These are phyloP conservation scores for Vaccinium darrowii DNA, from an alignment of 148 eudicot genomes.

Conservation along the genomic window DNA sequence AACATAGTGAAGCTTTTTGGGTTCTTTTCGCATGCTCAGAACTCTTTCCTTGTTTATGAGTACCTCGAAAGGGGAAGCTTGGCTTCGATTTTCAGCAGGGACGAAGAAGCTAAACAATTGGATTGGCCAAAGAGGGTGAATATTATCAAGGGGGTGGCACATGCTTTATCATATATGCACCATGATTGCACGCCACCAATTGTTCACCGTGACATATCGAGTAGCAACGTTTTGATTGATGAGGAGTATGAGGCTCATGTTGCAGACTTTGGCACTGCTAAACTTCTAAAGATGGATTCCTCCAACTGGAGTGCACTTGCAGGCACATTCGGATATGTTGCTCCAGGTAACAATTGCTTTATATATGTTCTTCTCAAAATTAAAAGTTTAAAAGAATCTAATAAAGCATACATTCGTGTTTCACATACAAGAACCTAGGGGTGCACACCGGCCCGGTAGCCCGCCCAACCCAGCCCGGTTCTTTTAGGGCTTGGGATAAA, in stretches of 20 bases:
- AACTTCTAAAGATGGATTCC: neutral
- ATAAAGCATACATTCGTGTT: neutral
- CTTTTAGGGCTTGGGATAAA: too few relatives aligned
- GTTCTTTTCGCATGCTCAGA: slow-evolving; percentile 28
- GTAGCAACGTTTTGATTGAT: neutral
- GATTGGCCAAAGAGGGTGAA: slow-evolving; percentile 11
- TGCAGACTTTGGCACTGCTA: slow-evolving; percentile 4
- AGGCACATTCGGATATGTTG: neutral
- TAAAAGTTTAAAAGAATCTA: neutral
- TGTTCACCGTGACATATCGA: slow-evolving; percentile 11
- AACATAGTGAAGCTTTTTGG: slow-evolving; percentile 46
- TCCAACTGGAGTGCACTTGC: slow-evolving; percentile 4
- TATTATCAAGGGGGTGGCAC: neutral
- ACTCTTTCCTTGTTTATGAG: slow-evolving; percentile 38
- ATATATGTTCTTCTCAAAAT: neutral
- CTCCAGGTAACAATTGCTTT: neutral
- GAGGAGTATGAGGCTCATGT: neutral
- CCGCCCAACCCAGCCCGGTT: too few relatives aligned
- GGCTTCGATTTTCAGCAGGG: neutral
- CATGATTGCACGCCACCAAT: slow-evolving; percentile 16
- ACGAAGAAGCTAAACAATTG: neutral
- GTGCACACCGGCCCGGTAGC: too few relatives aligned
- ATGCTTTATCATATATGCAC: slow-evolving; percentile 17
- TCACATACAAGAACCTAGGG: too few relatives aligned
- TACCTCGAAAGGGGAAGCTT: slow-evolving; percentile 18